Conservation (phyloP, 768 basidiomycete species). For the Pleurotus pulmonarius region DNA sequence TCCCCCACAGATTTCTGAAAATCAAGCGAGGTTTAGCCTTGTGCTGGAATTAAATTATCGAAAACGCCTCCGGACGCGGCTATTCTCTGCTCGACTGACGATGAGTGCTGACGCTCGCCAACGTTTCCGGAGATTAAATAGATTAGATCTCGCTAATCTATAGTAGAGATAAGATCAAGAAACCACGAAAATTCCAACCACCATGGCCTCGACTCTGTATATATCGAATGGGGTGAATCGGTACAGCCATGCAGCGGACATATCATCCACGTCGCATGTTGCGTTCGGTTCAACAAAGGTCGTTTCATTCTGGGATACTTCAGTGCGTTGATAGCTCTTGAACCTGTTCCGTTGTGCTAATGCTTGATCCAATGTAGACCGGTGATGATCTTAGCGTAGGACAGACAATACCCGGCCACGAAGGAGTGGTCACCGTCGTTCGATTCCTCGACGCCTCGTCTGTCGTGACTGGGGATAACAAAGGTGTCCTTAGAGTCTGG, state of each 20-base stretch:
- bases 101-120: not conserved
- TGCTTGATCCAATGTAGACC: constrained; percentile 31
- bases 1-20: no score
- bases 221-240: constrained; percentile 48
- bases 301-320: constrained; percentile 41
- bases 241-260: constrained; percentile 44
- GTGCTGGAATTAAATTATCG: no score
- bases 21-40: no score
- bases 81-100: no score
- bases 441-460: constrained; percentile 52
- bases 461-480: constrained; percentile 74
- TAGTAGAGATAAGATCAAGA: not conserved
- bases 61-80: no score
- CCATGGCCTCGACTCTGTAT: constrained; percentile 32
- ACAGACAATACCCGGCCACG: constrained; percentile 73
- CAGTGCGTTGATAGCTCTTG: constrained; percentile 22
- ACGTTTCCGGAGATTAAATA: constrained; percentile 1
- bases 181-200: no score
- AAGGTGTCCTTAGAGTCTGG: constrained; percentile 70
- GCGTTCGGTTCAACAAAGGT: constrained; percentile 46
- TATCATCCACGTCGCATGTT: constrained; percentile 36
- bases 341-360: constrained; percentile 3
- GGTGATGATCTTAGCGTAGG: constrained; percentile 49
- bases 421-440: constrained; percentile 71
- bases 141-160: not conserved